Base-by-base conservation (phyloP, 2,329 filamentous ascomycete species). In the Ophidiomyces ophidiicola region DNA sequence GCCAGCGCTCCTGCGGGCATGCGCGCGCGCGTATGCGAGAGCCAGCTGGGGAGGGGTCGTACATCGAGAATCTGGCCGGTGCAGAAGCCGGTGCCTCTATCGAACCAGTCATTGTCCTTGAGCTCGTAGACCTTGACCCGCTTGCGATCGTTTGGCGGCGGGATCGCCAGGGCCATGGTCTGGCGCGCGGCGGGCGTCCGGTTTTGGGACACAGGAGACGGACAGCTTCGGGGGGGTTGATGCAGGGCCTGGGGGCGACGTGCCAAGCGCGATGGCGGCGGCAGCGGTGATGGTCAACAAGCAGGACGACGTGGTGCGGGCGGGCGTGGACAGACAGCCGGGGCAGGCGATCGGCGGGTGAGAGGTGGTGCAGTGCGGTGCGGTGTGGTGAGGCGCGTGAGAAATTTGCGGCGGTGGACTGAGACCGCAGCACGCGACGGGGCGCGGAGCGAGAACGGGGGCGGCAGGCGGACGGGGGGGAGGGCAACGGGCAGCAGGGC, bases 51-150 rank as follows among this genome's bases (percentile, higher is more conserved):
- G 19, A 32, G 7, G 21, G 18, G 5, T 52, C 81, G 60, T 74
- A 90, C 82, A 60, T 78, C 72, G 47, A 79, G 65, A 48, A 82
- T 74, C 48, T 78, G 72, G 33, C 87, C 86, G 44, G 77, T 83
- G 61, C 90, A 96, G 62, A 94, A 94, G 46, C 90, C 90, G 33
- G 90, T 98, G 48, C 90, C 90, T 55, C 88, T 75, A 66, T 98
- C 90, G 60, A 88, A 94, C 90, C 90, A 98, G 76, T 96, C 90
- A 72, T 93, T 94, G 66, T 94, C 86, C 62, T 84, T 85, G 55
- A 98, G 74, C 69, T 96, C 90, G 64, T 98, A 98, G 59, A 98
- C 90, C 71, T 98, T 98, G 64, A 96, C 90, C 71, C 90, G 58
- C 55, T 67, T 68, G 54, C 63, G 66, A 58, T 67, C 66, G 55